These are phyloP conservation scores for Zoysia matrella DNA, from an alignment of 202 grass and related monocot species.

Conservation along the genomic window DNA sequence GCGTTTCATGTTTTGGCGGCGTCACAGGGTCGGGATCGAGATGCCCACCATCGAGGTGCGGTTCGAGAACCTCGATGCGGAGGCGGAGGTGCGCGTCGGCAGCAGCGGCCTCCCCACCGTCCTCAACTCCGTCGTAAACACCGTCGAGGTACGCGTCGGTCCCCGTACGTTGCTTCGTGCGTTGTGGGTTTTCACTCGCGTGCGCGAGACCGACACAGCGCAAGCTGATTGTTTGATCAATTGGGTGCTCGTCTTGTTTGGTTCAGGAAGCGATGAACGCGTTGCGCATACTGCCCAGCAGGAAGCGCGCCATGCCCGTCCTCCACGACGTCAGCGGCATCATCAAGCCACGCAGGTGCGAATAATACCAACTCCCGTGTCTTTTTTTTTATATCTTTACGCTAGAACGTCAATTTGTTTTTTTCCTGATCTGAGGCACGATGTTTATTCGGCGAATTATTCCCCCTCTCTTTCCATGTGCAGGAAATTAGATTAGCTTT, in stretches of 20 bases:
- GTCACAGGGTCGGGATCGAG: constrained; percentile 76
- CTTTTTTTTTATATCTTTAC: too few relatives aligned
- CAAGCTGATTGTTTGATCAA: background rate
- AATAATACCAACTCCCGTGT: too few relatives aligned
- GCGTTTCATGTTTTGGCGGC: background rate
- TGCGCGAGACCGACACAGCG: background rate
- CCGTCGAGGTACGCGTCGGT: constrained; percentile 57
- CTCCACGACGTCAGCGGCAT: too few relatives aligned
- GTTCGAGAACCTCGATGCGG: constrained; percentile 67
- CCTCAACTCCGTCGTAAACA: constrained; percentile 70
- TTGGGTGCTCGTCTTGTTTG: constrained; percentile 22
- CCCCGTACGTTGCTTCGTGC: background rate
- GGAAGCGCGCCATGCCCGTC: too few relatives aligned
- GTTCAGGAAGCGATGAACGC: constrained; percentile 63
- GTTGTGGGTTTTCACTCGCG: background rate
- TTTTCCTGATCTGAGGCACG: too few relatives aligned
- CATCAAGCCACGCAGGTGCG: too few relatives aligned
- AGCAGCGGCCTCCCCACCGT: constrained; percentile 85
- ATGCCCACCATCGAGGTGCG: constrained; percentile 89
- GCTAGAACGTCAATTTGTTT: too few relatives aligned
- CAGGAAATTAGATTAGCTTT: background rate
- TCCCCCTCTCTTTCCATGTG: background rate
- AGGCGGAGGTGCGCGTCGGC: constrained; percentile 73
- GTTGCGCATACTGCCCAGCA: too few relatives aligned
- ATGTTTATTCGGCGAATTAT: background rate